Evolutionary conservation across 176 grass and related monocot species (phyloP).

Genomic region (Juncus effusus): DNA sequence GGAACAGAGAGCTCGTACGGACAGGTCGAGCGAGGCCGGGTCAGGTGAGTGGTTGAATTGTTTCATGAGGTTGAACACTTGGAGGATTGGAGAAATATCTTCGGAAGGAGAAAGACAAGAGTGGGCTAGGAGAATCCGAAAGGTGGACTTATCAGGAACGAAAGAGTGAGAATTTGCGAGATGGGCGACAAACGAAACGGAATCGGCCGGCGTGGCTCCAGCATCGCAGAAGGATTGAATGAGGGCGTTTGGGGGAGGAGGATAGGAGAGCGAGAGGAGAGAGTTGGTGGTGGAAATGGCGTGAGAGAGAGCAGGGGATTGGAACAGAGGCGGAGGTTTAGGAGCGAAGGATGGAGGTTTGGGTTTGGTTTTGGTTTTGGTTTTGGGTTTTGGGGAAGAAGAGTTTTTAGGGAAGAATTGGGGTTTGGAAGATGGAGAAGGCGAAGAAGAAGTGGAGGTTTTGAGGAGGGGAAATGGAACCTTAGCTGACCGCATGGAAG

Average conservation of each 20-base stretch:
- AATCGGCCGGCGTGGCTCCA: constrained; percentile 34
- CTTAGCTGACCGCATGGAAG: constrained; percentile 58
- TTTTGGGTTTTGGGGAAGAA: neutral
- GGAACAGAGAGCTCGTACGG: constrained; percentile 43
- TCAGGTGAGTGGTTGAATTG: constrained; percentile 24
- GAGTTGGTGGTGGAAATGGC: constrained; percentile 35
- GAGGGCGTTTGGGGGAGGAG: constrained; percentile 46
- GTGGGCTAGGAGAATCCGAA: constrained; percentile 39
- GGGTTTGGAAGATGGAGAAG: constrained; percentile 11
- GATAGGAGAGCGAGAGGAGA: constrained; percentile 33
- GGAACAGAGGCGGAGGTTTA: constrained; percentile 29
- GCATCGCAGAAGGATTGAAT: constrained; percentile 48
- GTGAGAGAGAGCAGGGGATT: constrained; percentile 37
- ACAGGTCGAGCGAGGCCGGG: constrained; percentile 35
- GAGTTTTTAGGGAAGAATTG: neutral
- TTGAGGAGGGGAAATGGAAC: constrained; percentile 31
- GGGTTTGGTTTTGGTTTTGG: constrained; percentile 20
- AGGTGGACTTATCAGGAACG: constrained; percentile 25
- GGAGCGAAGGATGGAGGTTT: constrained; percentile 30
- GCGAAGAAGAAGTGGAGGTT: constrained; percentile 19
- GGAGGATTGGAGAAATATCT: constrained; percentile 16
- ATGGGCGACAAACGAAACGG: constrained; percentile 30
- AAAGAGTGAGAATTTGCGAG: constrained; percentile 21
- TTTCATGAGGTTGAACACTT: constrained; percentile 33
- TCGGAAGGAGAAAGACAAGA: constrained; percentile 23